A percentile compares a stretch with the other conserved stretches of the same genome.
Evolutionary conservation across 2,329 filamentous ascomycete genomes (phyloP).

Genomic region (Xylariaceae sp.): DNA sequence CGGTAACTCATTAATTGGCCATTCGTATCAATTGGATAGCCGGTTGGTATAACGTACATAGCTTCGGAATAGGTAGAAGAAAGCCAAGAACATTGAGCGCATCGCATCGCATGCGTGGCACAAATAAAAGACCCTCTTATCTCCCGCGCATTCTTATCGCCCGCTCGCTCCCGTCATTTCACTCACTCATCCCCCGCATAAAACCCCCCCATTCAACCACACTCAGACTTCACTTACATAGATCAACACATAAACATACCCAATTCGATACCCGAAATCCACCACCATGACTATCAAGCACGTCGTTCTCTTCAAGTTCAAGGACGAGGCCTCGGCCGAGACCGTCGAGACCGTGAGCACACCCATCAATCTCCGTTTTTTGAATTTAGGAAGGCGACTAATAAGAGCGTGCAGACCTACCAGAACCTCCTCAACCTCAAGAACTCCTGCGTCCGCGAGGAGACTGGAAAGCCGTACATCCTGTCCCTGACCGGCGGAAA

Average conservation of each 20-base stretch:
- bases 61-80: no score
- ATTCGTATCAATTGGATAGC: no score
- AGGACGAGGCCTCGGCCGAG: conserved; percentile 19
- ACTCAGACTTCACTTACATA: background rate
- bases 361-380: background rate
- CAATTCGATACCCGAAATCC: background rate
- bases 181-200: no score
- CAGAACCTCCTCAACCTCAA: conserved; percentile 50
- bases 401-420: conserved; percentile 10
- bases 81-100: no score
- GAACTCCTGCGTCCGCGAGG: conserved; percentile 55
- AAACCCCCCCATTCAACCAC: no score
- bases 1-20: no score
- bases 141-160: no score
- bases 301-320: conserved; percentile 30
- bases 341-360: conserved; percentile 13
- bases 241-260: background rate
- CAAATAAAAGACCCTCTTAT: no score
- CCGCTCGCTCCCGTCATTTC: no score
- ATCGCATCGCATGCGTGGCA: no score
- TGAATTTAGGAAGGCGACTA: background rate
- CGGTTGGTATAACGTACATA: no score
- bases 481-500: conserved; percentile 51
- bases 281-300: conserved; percentile 26
- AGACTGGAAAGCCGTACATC: conserved; percentile 56